A percentile compares a stretch with the other conserved stretches of the same genome.
Conservation (phyloP, 257 asterid genomes). For the Avicennia marina region DNA sequence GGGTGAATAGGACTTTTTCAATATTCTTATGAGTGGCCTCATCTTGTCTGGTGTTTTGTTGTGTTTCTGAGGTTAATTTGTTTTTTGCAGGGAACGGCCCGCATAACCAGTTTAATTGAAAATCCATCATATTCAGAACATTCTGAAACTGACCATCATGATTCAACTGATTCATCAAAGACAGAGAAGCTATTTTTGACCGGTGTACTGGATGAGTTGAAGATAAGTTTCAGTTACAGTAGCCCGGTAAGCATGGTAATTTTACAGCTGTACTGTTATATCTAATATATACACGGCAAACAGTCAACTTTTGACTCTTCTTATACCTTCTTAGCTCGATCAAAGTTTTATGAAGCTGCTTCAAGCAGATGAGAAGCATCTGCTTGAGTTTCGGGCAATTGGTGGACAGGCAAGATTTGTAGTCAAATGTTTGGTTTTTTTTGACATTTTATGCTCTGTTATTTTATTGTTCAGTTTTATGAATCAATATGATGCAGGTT, state of each 20-base stretch:
- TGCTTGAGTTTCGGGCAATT: constrained; percentile 91
- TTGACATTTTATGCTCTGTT: constrained; percentile 6
- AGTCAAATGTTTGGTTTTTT: constrained; percentile 4
- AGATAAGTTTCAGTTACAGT: constrained; percentile 71
- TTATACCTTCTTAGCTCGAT: constrained; percentile 39
- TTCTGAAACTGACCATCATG: constrained; percentile 49
- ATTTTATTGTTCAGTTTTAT: constrained; percentile 15
- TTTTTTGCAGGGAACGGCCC: constrained; percentile 63
- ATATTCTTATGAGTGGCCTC: neutral
- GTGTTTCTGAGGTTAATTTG: neutral
- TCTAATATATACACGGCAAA: constrained; percentile 3
- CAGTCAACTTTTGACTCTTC: constrained; percentile 17
- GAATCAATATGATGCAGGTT: constrained; percentile 50
- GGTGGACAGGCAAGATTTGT: constrained; percentile 78
- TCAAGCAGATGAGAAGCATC: constrained; percentile 75
- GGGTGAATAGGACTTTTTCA: neutral
- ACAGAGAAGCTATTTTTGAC: constrained; percentile 63
- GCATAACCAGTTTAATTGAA: constrained; percentile 63
- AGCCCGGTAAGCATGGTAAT: constrained; percentile 48
- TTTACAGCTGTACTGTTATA: constrained; percentile 7
- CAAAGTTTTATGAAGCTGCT: constrained; percentile 64
- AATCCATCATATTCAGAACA: constrained; percentile 75
- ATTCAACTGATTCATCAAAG: constrained; percentile 40
- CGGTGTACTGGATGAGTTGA: constrained; percentile 85
- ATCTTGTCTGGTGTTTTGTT: neutral